Conservation (phyloP, 805 yeast genomes). For the Wickerhamiella spandovensis region DNA sequence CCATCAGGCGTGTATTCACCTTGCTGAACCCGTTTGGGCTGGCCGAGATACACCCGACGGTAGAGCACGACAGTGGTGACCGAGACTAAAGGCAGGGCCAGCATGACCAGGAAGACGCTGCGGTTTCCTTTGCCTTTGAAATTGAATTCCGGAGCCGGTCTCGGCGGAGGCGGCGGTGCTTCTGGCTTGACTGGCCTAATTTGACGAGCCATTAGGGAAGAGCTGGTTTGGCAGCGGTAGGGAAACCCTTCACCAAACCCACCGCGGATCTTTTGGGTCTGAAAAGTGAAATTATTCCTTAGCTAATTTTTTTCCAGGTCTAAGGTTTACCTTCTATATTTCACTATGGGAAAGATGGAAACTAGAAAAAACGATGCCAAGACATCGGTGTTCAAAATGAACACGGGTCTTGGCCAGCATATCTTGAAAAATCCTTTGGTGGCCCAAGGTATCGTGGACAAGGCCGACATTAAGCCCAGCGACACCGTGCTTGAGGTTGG, state of each 20-base stretch:
- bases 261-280: neutral
- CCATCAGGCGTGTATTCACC: slow-evolving; percentile 37
- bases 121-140: slow-evolving; percentile 7
- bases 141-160: neutral
- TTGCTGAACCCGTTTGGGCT: slow-evolving; percentile 32
- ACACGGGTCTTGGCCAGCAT: slow-evolving; percentile 94
- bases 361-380: slow-evolving; percentile 18
- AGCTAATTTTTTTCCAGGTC: neutral
- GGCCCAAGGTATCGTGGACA: slow-evolving; percentile 97
- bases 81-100: slow-evolving; percentile 21
- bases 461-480: slow-evolving; percentile 83
- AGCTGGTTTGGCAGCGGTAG: no score
- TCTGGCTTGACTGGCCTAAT: slow-evolving; percentile 8
- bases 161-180: slow-evolving; percentile 4
- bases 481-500: slow-evolving; percentile 94
- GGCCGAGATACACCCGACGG: slow-evolving; percentile 27
- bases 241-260: neutral
- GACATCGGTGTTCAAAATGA: slow-evolving; percentile 74
- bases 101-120: slow-evolving; percentile 21
- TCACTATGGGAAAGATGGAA: slow-evolving; percentile 22
- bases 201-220: slow-evolving; percentile 3
- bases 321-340: neutral
- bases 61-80: slow-evolving; percentile 21
- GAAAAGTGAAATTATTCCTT: neutral
- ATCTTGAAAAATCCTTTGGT: slow-evolving; percentile 89